Base-by-base conservation (phyloP, 805 yeast species). In the Isabelozyma pseudorhagii region DNA sequence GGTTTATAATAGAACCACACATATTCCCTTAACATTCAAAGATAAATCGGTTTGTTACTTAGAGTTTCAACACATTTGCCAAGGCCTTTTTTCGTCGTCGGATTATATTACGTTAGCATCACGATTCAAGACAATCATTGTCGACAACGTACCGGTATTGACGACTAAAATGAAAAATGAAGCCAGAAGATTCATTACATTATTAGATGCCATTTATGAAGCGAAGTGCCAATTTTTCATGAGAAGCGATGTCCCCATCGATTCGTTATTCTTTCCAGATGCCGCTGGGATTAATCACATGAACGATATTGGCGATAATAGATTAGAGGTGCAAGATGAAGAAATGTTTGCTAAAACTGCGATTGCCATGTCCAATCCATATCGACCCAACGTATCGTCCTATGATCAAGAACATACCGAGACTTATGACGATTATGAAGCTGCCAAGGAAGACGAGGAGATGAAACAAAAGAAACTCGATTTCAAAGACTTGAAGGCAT, bases 31-130 rank as follows among this genome's bases (percentile, higher is more conserved):
- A 56, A 73, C 76, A 4, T 69, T 60, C 48, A 46, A 49, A 7
- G 48, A 61, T 25, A 54, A 69, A 8, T 78, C 78, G 0, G 61
- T 69, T 2, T 84, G 82, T 18, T 72, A 64, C 50, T 72, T 83
- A 49, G 78, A 75, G 17, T 86, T 82, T 53, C 66, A 66, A 6
- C 72, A 81, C 44, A 71, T 86, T 10, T 83, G 89, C 57, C 74
- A 69, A 45, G 82, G 82, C 7, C 65, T 79, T 6, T 78, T 71
- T 53, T 85, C 87, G 0, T 81, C 89, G 0, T 83, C 87, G 3
- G 92, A 86, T 60, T 85, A 83, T 60, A 84, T 86, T 34, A 80
- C 89, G 0, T 60, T 86, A 29, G 85, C 90, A 0, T 80, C 89
- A 0, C 69, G 72, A 18, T 86, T 69, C 61, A 79, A 75, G 31